Percentiles rank a stretch among this genome's conserved stretches.
These are phyloP conservation scores for Irpex lacteus DNA, from an alignment of 1,284 basidiomycete species.

Conservation along the genomic window DNA sequence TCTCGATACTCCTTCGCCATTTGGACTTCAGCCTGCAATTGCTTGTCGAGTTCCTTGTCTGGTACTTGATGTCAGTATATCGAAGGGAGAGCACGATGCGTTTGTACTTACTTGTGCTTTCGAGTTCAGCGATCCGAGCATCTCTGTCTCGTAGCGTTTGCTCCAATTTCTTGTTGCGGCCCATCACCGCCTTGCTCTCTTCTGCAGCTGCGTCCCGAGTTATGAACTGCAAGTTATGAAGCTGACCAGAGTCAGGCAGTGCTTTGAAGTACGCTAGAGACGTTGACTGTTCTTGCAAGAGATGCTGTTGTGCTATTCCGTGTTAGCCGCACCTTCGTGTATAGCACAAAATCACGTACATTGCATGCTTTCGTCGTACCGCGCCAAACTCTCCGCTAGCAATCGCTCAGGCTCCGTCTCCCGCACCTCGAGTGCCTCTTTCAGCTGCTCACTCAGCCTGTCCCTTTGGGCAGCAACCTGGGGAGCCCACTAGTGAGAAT, in stretches of 20 bases:
- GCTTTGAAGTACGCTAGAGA: constrained; percentile 53
- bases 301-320: constrained; percentile 49
- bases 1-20: constrained; percentile 37
- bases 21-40: constrained; percentile 58
- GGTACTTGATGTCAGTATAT: background rate
- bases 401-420: constrained; percentile 61
- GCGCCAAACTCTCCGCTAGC: constrained; percentile 42
- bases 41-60: constrained; percentile 35
- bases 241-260: constrained; percentile 40
- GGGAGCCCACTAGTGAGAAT: background rate
- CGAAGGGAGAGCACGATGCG: no score
- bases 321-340: constrained; percentile 1
- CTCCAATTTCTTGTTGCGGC: constrained; percentile 37
- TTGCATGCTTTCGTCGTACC: constrained; percentile 48
- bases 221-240: constrained; percentile 46
- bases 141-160: constrained; percentile 3
- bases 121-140: background rate
- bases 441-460: constrained; percentile 48
- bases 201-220: constrained; percentile 71
- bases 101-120: no score
- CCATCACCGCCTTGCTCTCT: constrained; percentile 53
- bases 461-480: constrained; percentile 39
- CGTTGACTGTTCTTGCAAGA: constrained; percentile 55
- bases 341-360: constrained; percentile 35
- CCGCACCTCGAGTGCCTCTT: constrained; percentile 54